Evolutionary conservation across 192 early-diverging fungal genomes (phyloP), one percentile per base, ranked within the genome.

Genomic region (Coemansia sp.): DNA sequence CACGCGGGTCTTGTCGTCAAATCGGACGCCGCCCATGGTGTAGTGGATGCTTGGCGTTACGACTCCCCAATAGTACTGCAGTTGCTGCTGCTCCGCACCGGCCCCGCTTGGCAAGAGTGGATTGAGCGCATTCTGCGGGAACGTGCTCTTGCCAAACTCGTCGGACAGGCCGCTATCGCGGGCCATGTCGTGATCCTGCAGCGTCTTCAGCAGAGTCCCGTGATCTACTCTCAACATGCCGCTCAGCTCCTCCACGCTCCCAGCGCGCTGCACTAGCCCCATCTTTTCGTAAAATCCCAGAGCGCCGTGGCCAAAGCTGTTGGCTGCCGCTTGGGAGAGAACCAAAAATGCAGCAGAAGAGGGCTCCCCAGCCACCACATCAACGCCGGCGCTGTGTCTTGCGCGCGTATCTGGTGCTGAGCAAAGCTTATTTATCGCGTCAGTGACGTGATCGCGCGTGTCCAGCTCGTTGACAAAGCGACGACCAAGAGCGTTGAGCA

Each of bases 391-490:
- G 23, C 47, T 4, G 35, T 62, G 49, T 1, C 27, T 53, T 3
- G 61, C 65, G 22, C 65, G 46, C 3, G 61, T 53, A 17, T 54
- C 45, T 8, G 41, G 22, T 4, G 38, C 32, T 17, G 58, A 49
- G 63, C 63, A 73, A 8, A 80, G 83, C 77, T 87, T 83, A 81
- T 82, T 88, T 79, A 97, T 95, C 67, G 83, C 83, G 11, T 83
- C 90, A 30, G 92, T 94, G 46, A 97, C 94, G 31, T 88, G 89
- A 67, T 95, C 93, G 75, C 93, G 90, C 57, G 92, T 91, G 43
- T 90, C 92, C 22, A 97, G 80, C 82, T 97, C 94, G 60, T 94
- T 87, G 63, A 85, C 86, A 79, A 97, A 95, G 58, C 94, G 90
- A 51, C 84, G 80, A 45, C 92, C 94, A 40, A 84, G 85, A 13